Conservation (phyloP, 2,329 filamentous ascomycete species). For the Trichoderma cornu-damae region DNA sequence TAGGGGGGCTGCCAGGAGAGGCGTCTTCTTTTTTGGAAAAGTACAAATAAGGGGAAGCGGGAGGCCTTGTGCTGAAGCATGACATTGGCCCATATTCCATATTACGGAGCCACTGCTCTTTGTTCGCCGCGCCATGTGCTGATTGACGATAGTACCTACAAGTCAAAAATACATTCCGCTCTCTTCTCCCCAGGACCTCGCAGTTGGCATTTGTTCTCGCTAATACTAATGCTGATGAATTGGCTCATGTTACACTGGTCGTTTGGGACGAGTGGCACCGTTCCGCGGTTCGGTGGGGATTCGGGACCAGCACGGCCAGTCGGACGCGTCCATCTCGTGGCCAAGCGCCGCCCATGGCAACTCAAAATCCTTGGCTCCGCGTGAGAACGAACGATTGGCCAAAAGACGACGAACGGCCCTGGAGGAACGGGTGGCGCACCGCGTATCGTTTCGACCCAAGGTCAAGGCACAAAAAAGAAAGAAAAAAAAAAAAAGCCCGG, state of each 20-base stretch:
- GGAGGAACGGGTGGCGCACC: not conserved
- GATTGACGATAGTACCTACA: too few relatives aligned
- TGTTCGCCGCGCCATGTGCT: not conserved
- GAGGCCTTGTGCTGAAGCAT: not conserved
- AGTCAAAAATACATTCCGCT: too few relatives aligned
- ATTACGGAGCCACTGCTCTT: too few relatives aligned
- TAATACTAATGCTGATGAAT: too few relatives aligned
- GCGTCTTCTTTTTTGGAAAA: not conserved
- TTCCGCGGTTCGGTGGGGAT: conserved; percentile 4
- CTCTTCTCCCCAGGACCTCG: too few relatives aligned
- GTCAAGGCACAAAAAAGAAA: too few relatives aligned
- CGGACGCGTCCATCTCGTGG: not conserved
- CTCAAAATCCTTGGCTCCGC: not conserved
- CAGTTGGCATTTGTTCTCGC: conserved; percentile 11
- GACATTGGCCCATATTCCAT: not conserved
- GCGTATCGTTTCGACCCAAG: not conserved
- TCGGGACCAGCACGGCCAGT: conserved; percentile 7
- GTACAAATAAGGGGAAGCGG: not conserved
- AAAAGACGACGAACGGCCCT: too few relatives aligned
- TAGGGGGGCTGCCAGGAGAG: not conserved
- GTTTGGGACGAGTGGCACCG: conserved; percentile 16
- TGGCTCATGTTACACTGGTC: conserved; percentile 15
- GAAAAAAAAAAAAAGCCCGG: too few relatives aligned
- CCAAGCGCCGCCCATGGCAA: conserved; percentile 6
- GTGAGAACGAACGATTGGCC: not conserved